These are phyloP conservation scores for Helotiales sp. DNA, from an alignment of 2,329 filamentous ascomycete genomes.

Conservation along the genomic window DNA sequence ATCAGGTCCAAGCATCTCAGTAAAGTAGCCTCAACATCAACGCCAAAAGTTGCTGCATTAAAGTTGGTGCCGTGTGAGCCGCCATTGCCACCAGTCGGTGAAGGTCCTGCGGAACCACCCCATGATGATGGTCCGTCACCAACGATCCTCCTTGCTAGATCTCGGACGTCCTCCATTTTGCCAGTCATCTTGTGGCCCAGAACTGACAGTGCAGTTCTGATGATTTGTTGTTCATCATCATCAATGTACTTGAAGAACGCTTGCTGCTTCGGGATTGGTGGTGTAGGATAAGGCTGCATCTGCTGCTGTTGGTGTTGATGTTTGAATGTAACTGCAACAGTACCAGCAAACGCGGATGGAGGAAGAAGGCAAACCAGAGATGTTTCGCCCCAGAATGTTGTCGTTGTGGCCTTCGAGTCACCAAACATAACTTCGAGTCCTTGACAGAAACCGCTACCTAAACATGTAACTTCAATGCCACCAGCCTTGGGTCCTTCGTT, in stretches of 20 bases:
- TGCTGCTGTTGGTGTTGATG: slow-evolving; percentile 49
- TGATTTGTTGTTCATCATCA: slow-evolving; percentile 67
- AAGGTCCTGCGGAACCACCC: slow-evolving; percentile 45
- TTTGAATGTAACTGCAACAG: slow-evolving; percentile 60
- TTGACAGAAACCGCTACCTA: slow-evolving; percentile 79
- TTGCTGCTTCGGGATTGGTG: slow-evolving; percentile 48
- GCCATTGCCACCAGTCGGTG: slow-evolving; percentile 45
- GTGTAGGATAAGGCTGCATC: slow-evolving; percentile 41
- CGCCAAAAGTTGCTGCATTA: slow-evolving; percentile 37
- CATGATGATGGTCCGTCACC: slow-evolving; percentile 47
- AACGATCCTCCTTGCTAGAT: slow-evolving; percentile 62
- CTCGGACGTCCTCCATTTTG: slow-evolving; percentile 59
- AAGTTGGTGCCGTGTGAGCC: slow-evolving; percentile 45
- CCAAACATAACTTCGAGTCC: slow-evolving; percentile 86
- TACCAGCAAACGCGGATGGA: slow-evolving; percentile 56
- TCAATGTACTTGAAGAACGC: slow-evolving; percentile 72
- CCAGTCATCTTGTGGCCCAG: slow-evolving; percentile 65
- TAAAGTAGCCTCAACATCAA: slow-evolving; percentile 45
- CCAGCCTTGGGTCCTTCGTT: slow-evolving; percentile 78
- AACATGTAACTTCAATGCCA: slow-evolving; percentile 82
- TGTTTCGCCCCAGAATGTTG: slow-evolving; percentile 63
- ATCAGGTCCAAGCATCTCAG: slow-evolving; percentile 76
- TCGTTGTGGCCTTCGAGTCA: slow-evolving; percentile 60
- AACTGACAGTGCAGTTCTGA: slow-evolving; percentile 66
- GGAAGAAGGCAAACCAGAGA: slow-evolving; percentile 64